Conservation (phyloP, 805 yeast species). For the Saturnispora besseyi region DNA sequence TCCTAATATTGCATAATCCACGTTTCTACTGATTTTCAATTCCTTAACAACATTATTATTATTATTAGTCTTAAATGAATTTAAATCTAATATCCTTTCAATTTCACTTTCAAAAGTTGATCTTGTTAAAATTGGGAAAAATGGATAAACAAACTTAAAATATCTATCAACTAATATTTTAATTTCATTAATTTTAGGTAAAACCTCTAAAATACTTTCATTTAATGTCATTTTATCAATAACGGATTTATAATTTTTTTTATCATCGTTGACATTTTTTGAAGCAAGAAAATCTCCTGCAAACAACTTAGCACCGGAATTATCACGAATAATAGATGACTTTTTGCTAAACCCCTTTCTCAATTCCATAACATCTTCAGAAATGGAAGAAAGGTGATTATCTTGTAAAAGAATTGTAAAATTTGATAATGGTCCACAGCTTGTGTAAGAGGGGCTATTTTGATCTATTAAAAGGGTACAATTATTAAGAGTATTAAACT, state of each 20-base stretch:
- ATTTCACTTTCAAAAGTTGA: conserved; percentile 26
- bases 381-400: neutral
- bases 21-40: conserved; percentile 31
- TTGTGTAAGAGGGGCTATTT: neutral
- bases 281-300: neutral
- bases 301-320: neutral
- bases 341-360: conserved; percentile 7
- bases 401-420: conserved; percentile 4
- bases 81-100: conserved; percentile 26
- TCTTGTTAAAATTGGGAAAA: conserved; percentile 38
- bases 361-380: conserved; percentile 9
- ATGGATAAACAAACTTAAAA: conserved; percentile 38
- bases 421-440: conserved; percentile 3
- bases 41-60: conserved; percentile 14
- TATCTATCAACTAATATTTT: conserved; percentile 39
- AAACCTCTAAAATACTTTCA: conserved; percentile 25
- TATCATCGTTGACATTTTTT: neutral
- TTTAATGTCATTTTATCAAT: conserved; percentile 15
- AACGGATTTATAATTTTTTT: conserved; percentile 9
- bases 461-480: neutral
- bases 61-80: neutral
- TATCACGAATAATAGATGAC: neutral
- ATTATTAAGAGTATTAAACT: neutral
- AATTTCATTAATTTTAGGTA: conserved; percentile 35
- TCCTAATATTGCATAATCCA: conserved; percentile 42